Percentiles rank a stretch among this genome's conserved stretches.
phyloP scores from a whole-genome alignment of 805 yeast species.

The Tetrapisispora nanseiensis region DNA sequence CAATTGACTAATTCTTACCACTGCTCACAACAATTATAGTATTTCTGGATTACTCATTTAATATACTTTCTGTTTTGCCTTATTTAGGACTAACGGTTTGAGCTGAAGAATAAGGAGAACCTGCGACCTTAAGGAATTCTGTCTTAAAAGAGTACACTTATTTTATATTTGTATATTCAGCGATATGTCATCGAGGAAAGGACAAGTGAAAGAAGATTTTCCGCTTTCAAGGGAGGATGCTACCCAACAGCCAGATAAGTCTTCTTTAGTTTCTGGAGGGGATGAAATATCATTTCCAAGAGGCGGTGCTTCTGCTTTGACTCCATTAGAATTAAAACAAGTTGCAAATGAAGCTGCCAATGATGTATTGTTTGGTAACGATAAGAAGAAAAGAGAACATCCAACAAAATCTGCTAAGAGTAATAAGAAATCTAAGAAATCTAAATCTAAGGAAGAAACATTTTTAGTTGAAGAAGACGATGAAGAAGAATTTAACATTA shows the following conservation, averaged over 20 bases:
- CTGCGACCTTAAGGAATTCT: neutral
- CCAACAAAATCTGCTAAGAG: constrained; percentile 12
- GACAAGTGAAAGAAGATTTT: constrained; percentile 41
- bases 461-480: constrained; percentile 22
- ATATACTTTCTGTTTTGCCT: neutral
- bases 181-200: constrained; percentile 25
- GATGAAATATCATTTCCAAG: constrained; percentile 65
- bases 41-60: too few species aligned
- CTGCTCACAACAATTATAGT: too few species aligned
- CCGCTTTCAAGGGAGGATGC: constrained; percentile 34
- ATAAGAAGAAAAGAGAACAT: constrained; percentile 9
- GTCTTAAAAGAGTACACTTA: neutral
- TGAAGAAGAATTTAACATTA: constrained; percentile 28
- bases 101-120: neutral
- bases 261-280: constrained; percentile 30
- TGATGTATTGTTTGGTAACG: constrained; percentile 63
- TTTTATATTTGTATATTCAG: neutral
- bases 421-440: constrained; percentile 36
- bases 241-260: constrained; percentile 30
- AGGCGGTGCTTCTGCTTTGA: constrained; percentile 83
- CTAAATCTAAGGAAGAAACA: constrained; percentile 17
- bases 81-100: too few species aligned
- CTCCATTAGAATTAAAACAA: constrained; percentile 85
- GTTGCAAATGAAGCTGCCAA: constrained; percentile 86
- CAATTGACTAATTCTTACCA: too few species aligned